Percentiles rank a stretch among this genome's conserved stretches.
phyloP scores from a whole-genome alignment of 345 rosid species.

The Ceriops zippeliana region DNA sequence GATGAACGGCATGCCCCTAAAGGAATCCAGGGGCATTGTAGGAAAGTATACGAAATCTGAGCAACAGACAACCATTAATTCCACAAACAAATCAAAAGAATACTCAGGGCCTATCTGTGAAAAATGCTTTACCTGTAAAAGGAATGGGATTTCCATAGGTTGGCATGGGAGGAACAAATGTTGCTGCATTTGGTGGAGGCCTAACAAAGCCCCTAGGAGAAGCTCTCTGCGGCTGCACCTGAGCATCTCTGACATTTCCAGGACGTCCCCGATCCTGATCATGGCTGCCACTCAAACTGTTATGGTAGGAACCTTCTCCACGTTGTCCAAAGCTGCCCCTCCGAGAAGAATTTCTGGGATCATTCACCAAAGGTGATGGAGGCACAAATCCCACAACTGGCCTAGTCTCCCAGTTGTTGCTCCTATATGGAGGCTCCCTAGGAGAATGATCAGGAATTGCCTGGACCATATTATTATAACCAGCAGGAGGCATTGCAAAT shows the following conservation, averaged over 20 bases:
- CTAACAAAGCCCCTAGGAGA: conserved; percentile 44
- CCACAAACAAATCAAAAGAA: not conserved
- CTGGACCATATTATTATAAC: conserved; percentile 32
- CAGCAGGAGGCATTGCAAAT: conserved; percentile 36
- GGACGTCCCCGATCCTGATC: conserved; percentile 51
- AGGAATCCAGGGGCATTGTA: conserved; percentile 39
- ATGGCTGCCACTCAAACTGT: conserved; percentile 40
- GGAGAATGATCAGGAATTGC: conserved; percentile 34
- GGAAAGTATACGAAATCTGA: conserved; percentile 39
- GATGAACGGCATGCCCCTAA: conserved; percentile 36
- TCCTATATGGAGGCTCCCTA: conserved; percentile 37
- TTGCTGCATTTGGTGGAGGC: conserved; percentile 32
- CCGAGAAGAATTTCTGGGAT: conserved; percentile 40
- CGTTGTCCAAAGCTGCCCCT: conserved; percentile 51
- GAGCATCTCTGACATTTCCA: conserved; percentile 45
- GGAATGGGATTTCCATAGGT: conserved; percentile 35
- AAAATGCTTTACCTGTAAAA: conserved; percentile 35
- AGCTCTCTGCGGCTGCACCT: conserved; percentile 44
- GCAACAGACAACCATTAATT: conserved; percentile 7
- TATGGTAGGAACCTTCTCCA: conserved; percentile 44
- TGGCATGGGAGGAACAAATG: conserved; percentile 36
- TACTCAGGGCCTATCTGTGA: conserved; percentile 10
- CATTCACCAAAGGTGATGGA: conserved; percentile 35
- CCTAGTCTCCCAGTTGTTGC: conserved; percentile 46
- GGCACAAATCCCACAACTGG: conserved; percentile 36